phyloP scores from a whole-genome alignment of 345 rosid genomes.

The Salix brachista region DNA sequence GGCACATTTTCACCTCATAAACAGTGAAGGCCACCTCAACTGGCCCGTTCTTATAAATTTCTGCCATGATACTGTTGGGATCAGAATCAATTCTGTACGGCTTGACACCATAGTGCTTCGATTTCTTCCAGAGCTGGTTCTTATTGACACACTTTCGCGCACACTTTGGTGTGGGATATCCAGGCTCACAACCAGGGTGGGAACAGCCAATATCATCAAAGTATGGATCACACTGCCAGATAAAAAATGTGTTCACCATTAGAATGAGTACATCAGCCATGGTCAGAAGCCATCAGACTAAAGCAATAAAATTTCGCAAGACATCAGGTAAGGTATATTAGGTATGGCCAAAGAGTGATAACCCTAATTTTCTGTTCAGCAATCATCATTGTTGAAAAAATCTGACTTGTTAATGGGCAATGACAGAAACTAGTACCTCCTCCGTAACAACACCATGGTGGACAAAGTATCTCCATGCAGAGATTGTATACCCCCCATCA shows the following conservation, averaged over 20 bases:
- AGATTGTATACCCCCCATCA: conserved; percentile 78
- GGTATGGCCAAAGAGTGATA: not conserved
- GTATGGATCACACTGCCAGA: conserved; percentile 82
- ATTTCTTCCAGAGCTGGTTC: conserved; percentile 66
- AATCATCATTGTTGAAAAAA: not conserved
- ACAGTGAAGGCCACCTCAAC: conserved; percentile 89
- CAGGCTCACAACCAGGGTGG: conserved; percentile 98
- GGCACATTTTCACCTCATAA: conserved; percentile 59
- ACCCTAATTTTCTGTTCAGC: not conserved
- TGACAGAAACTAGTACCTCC: conserved; percentile 45
- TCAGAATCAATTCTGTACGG: conserved; percentile 67
- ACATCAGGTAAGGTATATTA: not conserved
- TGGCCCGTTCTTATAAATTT: conserved; percentile 83
- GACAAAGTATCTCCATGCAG: conserved; percentile 80
- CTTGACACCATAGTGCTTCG: conserved; percentile 72
- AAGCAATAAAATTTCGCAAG: not conserved
- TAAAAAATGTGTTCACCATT: not conserved
- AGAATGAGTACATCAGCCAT: conserved; percentile 3
- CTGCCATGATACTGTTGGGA: conserved; percentile 76
- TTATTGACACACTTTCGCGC: conserved; percentile 57
- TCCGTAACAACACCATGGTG: conserved; percentile 83
- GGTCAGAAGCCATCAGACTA: conserved; percentile 8
- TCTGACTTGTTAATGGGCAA: not conserved
- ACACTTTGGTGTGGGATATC: conserved; percentile 77
- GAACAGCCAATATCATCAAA: conserved; percentile 83